Evolutionary conservation across 768 basidiomycete genomes (phyloP).

Genomic region (Atractiella rhizophila): DNA sequence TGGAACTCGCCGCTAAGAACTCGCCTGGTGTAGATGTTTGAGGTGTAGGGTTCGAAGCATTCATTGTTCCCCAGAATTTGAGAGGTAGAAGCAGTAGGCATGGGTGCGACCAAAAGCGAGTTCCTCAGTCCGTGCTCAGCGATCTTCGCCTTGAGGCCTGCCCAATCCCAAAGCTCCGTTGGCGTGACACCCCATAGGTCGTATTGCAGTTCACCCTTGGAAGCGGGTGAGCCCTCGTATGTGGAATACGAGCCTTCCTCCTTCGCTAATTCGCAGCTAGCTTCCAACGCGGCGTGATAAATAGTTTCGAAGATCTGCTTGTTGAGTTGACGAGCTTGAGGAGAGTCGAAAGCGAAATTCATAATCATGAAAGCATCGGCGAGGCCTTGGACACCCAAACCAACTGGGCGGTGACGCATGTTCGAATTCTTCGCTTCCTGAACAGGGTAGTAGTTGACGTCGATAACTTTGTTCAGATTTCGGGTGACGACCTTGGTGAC

Average conservation of each 20-base stretch:
- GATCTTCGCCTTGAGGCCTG: slow-evolving; percentile 59
- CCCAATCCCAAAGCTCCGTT: slow-evolving; percentile 81
- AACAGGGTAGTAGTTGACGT: slow-evolving; percentile 83
- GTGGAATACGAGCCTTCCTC: slow-evolving; percentile 22
- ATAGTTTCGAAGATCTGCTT: slow-evolving; percentile 96
- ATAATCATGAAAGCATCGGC: slow-evolving; percentile 96
- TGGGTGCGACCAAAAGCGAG: slow-evolving; percentile 75
- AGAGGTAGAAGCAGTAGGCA: slow-evolving; percentile 96
- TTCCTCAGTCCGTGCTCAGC: slow-evolving; percentile 58
- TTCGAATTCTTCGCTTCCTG: slow-evolving; percentile 76
- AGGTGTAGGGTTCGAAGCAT: slow-evolving; percentile 96
- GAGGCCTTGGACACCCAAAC: slow-evolving; percentile 88
- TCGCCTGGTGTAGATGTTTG: slow-evolving; percentile 94
- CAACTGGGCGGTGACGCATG: slow-evolving; percentile 91
- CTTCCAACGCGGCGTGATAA: slow-evolving; percentile 80
- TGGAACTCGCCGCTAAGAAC: slow-evolving; percentile 99
- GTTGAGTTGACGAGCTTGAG: slow-evolving; percentile 63
- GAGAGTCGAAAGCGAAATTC: slow-evolving; percentile 81
- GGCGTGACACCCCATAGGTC: slow-evolving; percentile 89
- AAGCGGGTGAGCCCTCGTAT: slow-evolving; percentile 84
- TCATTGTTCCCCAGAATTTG: slow-evolving; percentile 97
- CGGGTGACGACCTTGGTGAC: slow-evolving; percentile 73
- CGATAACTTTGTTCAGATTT: slow-evolving; percentile 87
- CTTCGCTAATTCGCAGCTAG: slow-evolving; percentile 57
- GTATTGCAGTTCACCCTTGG: slow-evolving; percentile 64